These are phyloP conservation scores for Eudorina sp. DNA, from an alignment of 139 green algal species.

Conservation along the genomic window DNA sequence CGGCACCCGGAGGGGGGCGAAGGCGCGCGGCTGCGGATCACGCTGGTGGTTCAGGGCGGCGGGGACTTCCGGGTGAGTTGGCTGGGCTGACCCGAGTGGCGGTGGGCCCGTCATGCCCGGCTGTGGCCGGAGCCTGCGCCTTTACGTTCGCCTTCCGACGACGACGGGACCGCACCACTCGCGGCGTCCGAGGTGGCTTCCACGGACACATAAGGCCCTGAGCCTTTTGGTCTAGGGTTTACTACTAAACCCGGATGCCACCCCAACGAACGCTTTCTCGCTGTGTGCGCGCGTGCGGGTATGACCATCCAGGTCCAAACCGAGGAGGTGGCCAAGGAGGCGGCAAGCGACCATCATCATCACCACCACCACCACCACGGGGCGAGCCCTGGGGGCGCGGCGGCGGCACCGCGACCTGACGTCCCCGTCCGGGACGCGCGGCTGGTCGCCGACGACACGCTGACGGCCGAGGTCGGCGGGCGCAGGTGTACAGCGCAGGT, in stretches of 20 bases:
- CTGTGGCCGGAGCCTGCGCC: too few species aligned
- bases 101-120: too few species aligned
- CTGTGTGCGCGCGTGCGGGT: too few species aligned
- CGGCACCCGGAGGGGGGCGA: constrained; percentile 41
- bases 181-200: too few species aligned
- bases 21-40: constrained; percentile 31
- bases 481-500: constrained; percentile 49
- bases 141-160: too few species aligned
- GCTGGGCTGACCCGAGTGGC: too few species aligned
- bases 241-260: too few species aligned
- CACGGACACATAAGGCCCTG: too few species aligned
- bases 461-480: constrained; percentile 54
- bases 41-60: constrained; percentile 26
- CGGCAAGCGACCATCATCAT: too few species aligned
- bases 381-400: neutral
- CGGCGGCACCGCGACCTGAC: neutral
- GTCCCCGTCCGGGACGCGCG: constrained; percentile 9
- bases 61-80: constrained; percentile 41
- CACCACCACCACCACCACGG: neutral
- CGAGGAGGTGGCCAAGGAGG: neutral
- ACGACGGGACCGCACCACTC: too few species aligned
- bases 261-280: too few species aligned
- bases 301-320: constrained; percentile 10
- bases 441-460: neutral
- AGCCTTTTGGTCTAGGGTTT: too few species aligned